Evolutionary conservation across 192 early-diverging fungal genomes (phyloP), one percentile per base, ranked within the genome.

Genomic region (Coemansia sp.): DNA sequence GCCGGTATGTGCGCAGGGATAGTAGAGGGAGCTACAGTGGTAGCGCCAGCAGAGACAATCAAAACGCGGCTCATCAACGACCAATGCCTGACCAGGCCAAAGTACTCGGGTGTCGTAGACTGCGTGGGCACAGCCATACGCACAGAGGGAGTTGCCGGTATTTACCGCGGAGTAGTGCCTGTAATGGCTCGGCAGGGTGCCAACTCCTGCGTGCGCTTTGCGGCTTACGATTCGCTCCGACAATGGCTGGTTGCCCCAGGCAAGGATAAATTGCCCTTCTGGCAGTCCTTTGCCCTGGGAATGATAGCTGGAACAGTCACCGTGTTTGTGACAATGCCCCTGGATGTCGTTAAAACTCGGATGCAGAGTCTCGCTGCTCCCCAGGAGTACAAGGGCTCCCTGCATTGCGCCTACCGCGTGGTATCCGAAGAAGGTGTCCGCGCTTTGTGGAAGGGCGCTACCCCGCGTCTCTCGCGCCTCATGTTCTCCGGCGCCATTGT

Each of bases 11-110:
- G 90, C 22, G 96, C 95, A 0, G 95, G 97, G 15, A 88, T 96
- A 76, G 87, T 90, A 24, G 97, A 99, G 78, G 97, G 94, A 0
- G 77, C 89, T 22, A 55, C 92, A 3, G 96, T 94, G 20, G 97
- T 99, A 0, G 96, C 97, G 8, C 94, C 93, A 5, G 90, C 93
- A 20, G 97, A 99, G 81, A 94, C 95, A 4, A 94, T 99, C 80
- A 99, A 97, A 38, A 98, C 97, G 7, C 96, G 97, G 72, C 73
- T 98, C 36, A 98, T 98, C 68, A 93, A 96, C 66, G 97, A 98
- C 80, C 88, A 89, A 73, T 95, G 93, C 74, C 79, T 75, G 39
- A 66, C 88, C 0, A 84, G 85, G 7, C 95, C 93, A 12, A 79
- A 87, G 58, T 99, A 93, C 83, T 80, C 85, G 7, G 95, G 97